Percentiles rank a stretch among this genome's conserved stretches.
Evolutionary conservation across 2,329 filamentous ascomycete genomes (phyloP).

Genomic region (Bipolaris zeicola): DNA sequence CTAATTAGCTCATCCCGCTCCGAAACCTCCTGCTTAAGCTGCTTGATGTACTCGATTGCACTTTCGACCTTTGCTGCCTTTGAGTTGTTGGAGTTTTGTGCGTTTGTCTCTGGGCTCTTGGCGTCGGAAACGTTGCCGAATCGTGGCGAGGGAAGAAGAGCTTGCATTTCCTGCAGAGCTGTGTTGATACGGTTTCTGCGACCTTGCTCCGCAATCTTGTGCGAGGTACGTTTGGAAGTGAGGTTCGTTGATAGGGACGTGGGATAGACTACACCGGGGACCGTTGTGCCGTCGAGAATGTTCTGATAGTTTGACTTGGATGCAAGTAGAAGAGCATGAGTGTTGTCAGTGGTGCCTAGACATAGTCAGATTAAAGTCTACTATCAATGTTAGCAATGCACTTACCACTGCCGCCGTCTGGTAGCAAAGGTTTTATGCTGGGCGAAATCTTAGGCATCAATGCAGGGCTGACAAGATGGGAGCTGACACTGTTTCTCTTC

Average conservation of each 20-base stretch:
- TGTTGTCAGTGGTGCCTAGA: conserved; percentile 59
- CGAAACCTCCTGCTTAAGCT: conserved; percentile 74
- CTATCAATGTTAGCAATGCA: conserved; percentile 12
- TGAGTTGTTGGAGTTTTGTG: conserved; percentile 59
- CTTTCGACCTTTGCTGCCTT: conserved; percentile 98
- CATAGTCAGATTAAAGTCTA: conserved; percentile 18
- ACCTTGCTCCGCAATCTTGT: conserved; percentile 97
- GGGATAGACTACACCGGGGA: conserved; percentile 89
- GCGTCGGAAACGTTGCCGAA: conserved; percentile 35
- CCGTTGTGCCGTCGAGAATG: conserved; percentile 88
- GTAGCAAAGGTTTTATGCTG: conserved; percentile 88
- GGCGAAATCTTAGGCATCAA: conserved; percentile 89
- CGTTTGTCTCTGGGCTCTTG: conserved; percentile 47
- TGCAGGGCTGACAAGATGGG: conserved; percentile 80
- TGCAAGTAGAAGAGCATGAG: conserved; percentile 76
- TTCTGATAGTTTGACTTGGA: conserved; percentile 99
- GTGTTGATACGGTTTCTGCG: conserved; percentile 94
- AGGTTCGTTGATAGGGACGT: conserved; percentile 90
- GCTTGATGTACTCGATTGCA: conserved; percentile 93
- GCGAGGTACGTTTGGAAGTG: conserved; percentile 93
- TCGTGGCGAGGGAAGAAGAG: conserved; percentile 70
- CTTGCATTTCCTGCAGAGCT: conserved; percentile 88
- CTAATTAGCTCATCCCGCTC: conserved; percentile 68
- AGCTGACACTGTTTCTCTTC: conserved; percentile 62
- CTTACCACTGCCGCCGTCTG: conserved; percentile 63